Evolutionary conservation across 352 stramenopile genomes (phyloP).

Genomic region (Globisporangium abappressorium): DNA sequence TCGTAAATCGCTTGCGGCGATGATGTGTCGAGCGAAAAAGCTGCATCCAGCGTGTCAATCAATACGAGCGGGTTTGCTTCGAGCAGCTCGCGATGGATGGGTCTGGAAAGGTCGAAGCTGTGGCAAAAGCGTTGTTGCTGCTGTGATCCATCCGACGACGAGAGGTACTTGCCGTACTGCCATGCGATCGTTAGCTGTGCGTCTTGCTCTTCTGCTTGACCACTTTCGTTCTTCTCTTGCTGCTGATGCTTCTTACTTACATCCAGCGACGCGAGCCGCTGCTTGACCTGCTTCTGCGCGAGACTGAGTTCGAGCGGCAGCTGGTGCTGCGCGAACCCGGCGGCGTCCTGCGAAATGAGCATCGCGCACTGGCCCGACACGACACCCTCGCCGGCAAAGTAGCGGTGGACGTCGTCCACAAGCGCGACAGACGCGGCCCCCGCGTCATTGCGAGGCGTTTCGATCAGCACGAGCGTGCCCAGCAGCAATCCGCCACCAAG

Average conservation of each 20-base stretch:
- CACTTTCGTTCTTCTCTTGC: background rate
- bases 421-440: slow-evolving; percentile 25
- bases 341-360: slow-evolving; percentile 37
- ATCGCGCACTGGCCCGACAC: slow-evolving; percentile 37
- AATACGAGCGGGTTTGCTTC: slow-evolving; percentile 33
- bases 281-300: slow-evolving; percentile 63
- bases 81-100: slow-evolving; percentile 53
- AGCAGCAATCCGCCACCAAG: slow-evolving; percentile 57
- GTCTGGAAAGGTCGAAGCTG: slow-evolving; percentile 65
- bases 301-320: slow-evolving; percentile 65
- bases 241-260: background rate
- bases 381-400: slow-evolving; percentile 62
- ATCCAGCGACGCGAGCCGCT: slow-evolving; percentile 31
- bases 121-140: slow-evolving; percentile 55
- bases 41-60: slow-evolving; percentile 21
- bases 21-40: background rate
- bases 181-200: slow-evolving; percentile 59
- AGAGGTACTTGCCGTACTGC: slow-evolving; percentile 71
- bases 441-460: slow-evolving; percentile 28
- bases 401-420: slow-evolving; percentile 54
- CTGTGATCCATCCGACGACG: slow-evolving; percentile 4
- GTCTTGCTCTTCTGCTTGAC: slow-evolving; percentile 10
- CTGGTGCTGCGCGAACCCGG: slow-evolving; percentile 32
- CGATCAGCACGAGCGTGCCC: slow-evolving; percentile 46
- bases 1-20: slow-evolving; percentile 25